Base-by-base conservation (phyloP, 805 yeast species). In the Teunomyces tritomae region DNA sequence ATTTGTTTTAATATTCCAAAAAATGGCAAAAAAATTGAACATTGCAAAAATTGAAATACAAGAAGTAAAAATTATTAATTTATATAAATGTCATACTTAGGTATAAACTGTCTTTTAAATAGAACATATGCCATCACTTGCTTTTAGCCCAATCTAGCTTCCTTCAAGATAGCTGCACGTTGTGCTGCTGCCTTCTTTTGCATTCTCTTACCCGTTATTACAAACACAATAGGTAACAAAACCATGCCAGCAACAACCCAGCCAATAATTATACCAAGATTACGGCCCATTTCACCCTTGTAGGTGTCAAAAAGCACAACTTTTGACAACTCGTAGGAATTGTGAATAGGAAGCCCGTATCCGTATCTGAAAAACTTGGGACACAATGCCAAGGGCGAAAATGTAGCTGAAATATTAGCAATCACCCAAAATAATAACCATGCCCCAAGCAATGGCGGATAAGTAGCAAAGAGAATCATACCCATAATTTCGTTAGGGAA, bases 401-500 rank as follows among this genome's bases (percentile, higher is more conserved):
- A 65, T 1, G 71, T 58, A 1, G 70, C 59, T 2, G 69, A 49
- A 8, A 68, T 64, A 45, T 67, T 68, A 35, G 57, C 29, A 10
- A 68, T 64, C 36, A 68, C 56, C 50, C 53, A 54, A 48, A 62
- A 54, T 37, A 68, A 58, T 48, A 67, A 58, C 65, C 67, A 66
- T 57, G 85, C 79, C 0, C 91, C 90, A 43, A 84, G 54, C 45
- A 76, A 55, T 27, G 89, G 89, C 0, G 94, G 92, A 44, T 74
- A 73, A 11, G 70, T 47, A 5, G 82, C 64, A 42, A 84, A 67
- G 6, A 78, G 60, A 5, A 85, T 28, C 62, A 82, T 59, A 0
- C 83, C 82, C 55, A 78, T 67, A 51, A 84, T 80, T 64, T 87
- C 94, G 58, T 83, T 85, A 28, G 85, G 83, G 39, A 85, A 80